Evolutionary conservation across 169 alveolate genomes (phyloP).

Genomic region (Eimeria necatrix): DNA sequence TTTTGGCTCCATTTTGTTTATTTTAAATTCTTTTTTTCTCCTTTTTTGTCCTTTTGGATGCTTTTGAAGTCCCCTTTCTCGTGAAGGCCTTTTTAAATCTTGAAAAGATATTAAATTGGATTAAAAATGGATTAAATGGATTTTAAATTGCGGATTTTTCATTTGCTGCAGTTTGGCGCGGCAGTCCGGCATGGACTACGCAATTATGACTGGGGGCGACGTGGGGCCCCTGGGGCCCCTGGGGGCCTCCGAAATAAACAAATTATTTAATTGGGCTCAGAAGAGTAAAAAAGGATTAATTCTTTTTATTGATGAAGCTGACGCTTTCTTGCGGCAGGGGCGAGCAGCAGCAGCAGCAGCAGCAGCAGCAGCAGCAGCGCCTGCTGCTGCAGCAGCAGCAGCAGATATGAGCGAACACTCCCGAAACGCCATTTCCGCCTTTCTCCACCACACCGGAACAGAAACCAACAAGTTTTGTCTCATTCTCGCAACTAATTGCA

Average conservation of each 20-base stretch:
- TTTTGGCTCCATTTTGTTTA: too few relatives aligned
- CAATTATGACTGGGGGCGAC: constrained; percentile 98
- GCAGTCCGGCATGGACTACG: constrained; percentile 96
- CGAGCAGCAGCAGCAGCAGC: neutral
- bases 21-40: too few relatives aligned
- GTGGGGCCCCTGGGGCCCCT: constrained; percentile 97
- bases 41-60: too few relatives aligned
- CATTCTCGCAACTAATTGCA: constrained; percentile 97
- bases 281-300: constrained; percentile 94
- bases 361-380: constrained; percentile 70
- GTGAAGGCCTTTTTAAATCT: too few relatives aligned
- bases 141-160: too few relatives aligned
- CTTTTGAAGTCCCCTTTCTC: too few relatives aligned
- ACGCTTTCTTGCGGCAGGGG: constrained; percentile 94
- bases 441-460: constrained; percentile 98
- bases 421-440: constrained; percentile 95
- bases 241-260: constrained; percentile 97
- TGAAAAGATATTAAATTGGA: too few relatives aligned
- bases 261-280: constrained; percentile 97
- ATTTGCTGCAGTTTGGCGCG: constrained; percentile 82
- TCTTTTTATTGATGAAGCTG: constrained; percentile 99
- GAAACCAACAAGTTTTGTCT: constrained; percentile 95
- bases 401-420: constrained; percentile 94
- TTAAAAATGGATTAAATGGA: too few relatives aligned
- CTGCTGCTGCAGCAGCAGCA: neutral